phyloP scores from a whole-genome alignment of 2,329 filamentous ascomycete genomes.

The Coleophoma crateriformis region DNA sequence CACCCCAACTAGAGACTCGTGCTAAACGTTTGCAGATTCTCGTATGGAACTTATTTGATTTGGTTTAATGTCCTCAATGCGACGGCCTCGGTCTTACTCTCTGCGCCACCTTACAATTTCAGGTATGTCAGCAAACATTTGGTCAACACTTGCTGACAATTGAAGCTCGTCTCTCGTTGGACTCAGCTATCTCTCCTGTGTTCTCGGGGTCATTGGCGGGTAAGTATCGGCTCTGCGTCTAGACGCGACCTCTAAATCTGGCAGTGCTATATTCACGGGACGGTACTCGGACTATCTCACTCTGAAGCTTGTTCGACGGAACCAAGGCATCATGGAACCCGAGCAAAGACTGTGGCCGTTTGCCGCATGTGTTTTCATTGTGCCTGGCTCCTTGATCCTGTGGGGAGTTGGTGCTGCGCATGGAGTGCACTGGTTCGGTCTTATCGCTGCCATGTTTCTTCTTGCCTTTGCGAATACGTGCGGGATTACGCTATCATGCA shows the following conservation, averaged over 20 bases:
- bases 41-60: conserved; percentile 21
- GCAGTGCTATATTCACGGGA: conserved; percentile 10
- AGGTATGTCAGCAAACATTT: not conserved
- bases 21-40: conserved; percentile 7
- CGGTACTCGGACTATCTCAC: conserved; percentile 19
- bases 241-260: not conserved
- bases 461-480: conserved; percentile 34
- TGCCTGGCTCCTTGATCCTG: conserved; percentile 35
- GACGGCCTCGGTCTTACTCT: conserved; percentile 22
- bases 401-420: conserved; percentile 44
- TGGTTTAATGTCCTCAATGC: conserved; percentile 26
- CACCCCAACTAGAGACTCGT: not conserved
- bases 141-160: no score
- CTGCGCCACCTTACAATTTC: conserved; percentile 25
- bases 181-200: conserved; percentile 18
- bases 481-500: conserved; percentile 34
- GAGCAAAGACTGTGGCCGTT: conserved; percentile 20
- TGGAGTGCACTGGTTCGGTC: conserved; percentile 34
- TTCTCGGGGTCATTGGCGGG: conserved; percentile 14
- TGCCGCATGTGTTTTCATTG: conserved; percentile 28
- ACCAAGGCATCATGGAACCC: conserved; percentile 26
- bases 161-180: conserved; percentile 18
- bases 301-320: conserved; percentile 30
- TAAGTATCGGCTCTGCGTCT: not conserved
- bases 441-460: conserved; percentile 38